A percentile compares a stretch with the other conserved stretches of the same genome.
Conservation (phyloP, 2,329 filamentous ascomycete species). For the Drechslerella dactyloides region DNA sequence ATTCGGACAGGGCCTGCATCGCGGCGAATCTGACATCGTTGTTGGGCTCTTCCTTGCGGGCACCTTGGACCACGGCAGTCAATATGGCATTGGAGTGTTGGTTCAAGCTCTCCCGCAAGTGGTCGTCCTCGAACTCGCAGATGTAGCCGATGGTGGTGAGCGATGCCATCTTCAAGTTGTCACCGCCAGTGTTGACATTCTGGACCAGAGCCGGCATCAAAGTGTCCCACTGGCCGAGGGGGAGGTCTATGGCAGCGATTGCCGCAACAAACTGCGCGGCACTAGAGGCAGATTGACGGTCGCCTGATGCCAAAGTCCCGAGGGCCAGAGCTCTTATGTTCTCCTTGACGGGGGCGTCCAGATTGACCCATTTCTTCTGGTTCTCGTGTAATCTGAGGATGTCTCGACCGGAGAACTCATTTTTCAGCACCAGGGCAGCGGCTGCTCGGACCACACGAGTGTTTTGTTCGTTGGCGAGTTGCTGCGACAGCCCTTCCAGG, state of each 20-base stretch:
- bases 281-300: conserved; percentile 82
- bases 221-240: conserved; percentile 89
- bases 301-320: conserved; percentile 79
- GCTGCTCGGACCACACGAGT: conserved; percentile 86
- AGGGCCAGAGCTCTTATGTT: conserved; percentile 67
- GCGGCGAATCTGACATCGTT: conserved; percentile 87
- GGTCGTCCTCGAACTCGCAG: conserved; percentile 90
- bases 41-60: conserved; percentile 94
- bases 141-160: conserved; percentile 97
- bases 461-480: conserved; percentile 88
- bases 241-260: conserved; percentile 92
- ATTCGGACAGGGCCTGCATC: conserved; percentile 92
- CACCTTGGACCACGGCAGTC: conserved; percentile 95
- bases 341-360: conserved; percentile 86
- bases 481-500: conserved; percentile 87
- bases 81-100: conserved; percentile 96
- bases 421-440: conserved; percentile 95
- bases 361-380: conserved; percentile 90
- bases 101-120: conserved; percentile 79
- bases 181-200: conserved; percentile 84
- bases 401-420: conserved; percentile 95
- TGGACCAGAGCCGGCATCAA: conserved; percentile 87
- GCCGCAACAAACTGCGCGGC: conserved; percentile 94
- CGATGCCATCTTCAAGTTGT: conserved; percentile 91
- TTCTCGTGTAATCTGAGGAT: conserved; percentile 83